These are phyloP conservation scores for Sporothrix dimorphospora DNA, from an alignment of 2,329 filamentous ascomycete species.

Conservation along the genomic window DNA sequence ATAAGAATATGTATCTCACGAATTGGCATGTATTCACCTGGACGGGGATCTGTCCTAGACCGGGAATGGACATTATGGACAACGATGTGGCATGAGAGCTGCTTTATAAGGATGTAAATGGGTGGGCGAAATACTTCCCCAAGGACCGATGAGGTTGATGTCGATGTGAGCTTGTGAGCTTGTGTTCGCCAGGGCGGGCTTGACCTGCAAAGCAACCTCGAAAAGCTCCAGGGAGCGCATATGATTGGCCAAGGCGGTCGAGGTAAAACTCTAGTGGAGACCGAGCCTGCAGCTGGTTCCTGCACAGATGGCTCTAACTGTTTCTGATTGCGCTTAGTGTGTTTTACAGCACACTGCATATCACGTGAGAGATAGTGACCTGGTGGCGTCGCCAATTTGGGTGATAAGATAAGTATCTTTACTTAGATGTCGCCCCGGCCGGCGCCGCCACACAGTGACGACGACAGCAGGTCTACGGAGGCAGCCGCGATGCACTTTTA, in stretches of 20 bases:
- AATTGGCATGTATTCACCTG: constrained; percentile 46
- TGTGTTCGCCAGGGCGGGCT: background rate
- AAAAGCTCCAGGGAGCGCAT: background rate
- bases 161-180: constrained; percentile 6
- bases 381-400: background rate
- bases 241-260: background rate
- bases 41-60: constrained; percentile 68
- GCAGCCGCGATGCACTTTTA: constrained; percentile 19
- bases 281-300: background rate
- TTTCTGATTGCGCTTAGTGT: background rate
- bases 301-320: background rate
- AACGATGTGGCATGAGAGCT: constrained; percentile 4
- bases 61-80: constrained; percentile 70
- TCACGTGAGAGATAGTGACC: constrained; percentile 3
- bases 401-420: constrained; percentile 3
- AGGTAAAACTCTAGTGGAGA: background rate
- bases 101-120: background rate
- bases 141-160: background rate
- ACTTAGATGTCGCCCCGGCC: background rate
- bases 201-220: background rate
- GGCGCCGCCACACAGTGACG: constrained; percentile 17
- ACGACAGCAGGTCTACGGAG: constrained; percentile 12
- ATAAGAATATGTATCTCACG: background rate
- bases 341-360: background rate
- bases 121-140: background rate